Evolutionary conservation across 1,139 yeast species (phyloP).

Genomic region (Pichia kudriavzevii): DNA sequence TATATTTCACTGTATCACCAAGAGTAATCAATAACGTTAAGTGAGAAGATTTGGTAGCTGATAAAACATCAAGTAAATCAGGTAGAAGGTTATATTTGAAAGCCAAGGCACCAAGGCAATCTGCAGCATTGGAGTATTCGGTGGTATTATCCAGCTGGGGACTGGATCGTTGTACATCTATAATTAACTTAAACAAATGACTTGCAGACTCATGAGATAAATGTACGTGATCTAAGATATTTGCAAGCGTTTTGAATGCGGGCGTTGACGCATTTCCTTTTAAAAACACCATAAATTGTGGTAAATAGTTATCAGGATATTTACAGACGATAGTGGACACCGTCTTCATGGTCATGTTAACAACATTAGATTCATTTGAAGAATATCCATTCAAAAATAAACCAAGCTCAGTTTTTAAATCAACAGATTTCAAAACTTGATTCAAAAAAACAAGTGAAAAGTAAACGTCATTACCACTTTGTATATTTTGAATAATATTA

Average conservation of each 20-base stretch:
- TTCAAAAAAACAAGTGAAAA: conserved; percentile 39
- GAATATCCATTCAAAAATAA: conserved; percentile 30
- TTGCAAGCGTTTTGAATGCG: conserved; percentile 34
- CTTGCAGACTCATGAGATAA: conserved; percentile 20
- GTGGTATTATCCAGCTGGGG: conserved; percentile 17
- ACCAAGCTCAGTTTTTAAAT: conserved; percentile 27
- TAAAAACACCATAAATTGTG: conserved; percentile 29
- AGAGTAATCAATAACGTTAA: conserved; percentile 12
- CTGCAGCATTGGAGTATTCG: conserved; percentile 31
- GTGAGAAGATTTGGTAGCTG: background rate
- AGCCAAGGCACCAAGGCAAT: conserved; percentile 30
- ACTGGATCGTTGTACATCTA: conserved; percentile 11
- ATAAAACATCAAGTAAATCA: conserved; percentile 11
- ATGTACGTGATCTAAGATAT: conserved; percentile 27
- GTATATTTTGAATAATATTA: conserved; percentile 30
- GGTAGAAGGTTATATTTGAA: conserved; percentile 14
- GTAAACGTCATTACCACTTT: conserved; percentile 23
- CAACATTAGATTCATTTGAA: conserved; percentile 33
- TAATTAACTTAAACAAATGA: conserved; percentile 22
- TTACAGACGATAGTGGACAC: conserved; percentile 43
- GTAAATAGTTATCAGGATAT: conserved; percentile 32
- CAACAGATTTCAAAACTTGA: conserved; percentile 34
- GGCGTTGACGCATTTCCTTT: conserved; percentile 8
- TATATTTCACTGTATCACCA: conserved; percentile 24
- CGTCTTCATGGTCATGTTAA: conserved; percentile 44